Conservation (phyloP, 2,329 filamentous ascomycete species). For the Coniella lustricola region DNA sequence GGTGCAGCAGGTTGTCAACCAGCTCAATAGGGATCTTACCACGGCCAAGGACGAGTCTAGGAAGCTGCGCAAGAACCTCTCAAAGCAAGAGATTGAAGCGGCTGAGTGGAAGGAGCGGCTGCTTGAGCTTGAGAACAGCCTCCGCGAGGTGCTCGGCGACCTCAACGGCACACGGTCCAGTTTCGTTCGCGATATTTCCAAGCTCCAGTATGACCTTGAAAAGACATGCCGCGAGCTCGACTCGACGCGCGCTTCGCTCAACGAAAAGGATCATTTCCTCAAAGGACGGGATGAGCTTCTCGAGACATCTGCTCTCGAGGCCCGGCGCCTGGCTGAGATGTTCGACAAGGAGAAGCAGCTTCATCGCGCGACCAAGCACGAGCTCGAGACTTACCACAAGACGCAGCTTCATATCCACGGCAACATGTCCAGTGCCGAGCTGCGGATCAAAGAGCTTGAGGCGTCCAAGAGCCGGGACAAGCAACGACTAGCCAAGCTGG, state of each 20-base stretch:
- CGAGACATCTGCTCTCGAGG: constrained; percentile 82
- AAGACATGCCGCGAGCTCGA: constrained; percentile 78
- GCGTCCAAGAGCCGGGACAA: constrained; percentile 69
- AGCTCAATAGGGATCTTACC: constrained; percentile 79
- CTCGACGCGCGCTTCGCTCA: constrained; percentile 64
- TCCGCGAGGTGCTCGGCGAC: constrained; percentile 82
- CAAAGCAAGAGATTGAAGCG: constrained; percentile 79
- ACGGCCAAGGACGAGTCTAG: constrained; percentile 80
- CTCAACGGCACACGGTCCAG: constrained; percentile 79
- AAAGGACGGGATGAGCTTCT: constrained; percentile 83
- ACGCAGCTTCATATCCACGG: constrained; percentile 82
- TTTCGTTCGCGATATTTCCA: constrained; percentile 64
- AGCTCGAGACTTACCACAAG: constrained; percentile 82
- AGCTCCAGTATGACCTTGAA: constrained; percentile 82
- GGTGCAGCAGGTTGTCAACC: constrained; percentile 85
- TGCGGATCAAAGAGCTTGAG: constrained; percentile 80
- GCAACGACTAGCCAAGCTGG: constrained; percentile 66
- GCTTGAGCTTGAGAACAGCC: constrained; percentile 80
- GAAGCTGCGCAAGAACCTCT: constrained; percentile 73
- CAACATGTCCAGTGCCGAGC: constrained; percentile 77
- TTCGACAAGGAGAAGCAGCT: constrained; percentile 84
- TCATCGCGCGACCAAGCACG: constrained; percentile 78
- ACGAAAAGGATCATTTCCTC: constrained; percentile 87
- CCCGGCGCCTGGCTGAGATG: constrained; percentile 74
- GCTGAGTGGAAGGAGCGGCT: constrained; percentile 86